phyloP scores from a whole-genome alignment of 2,329 filamentous ascomycete genomes.

The Colletotrichum plurivorum region DNA sequence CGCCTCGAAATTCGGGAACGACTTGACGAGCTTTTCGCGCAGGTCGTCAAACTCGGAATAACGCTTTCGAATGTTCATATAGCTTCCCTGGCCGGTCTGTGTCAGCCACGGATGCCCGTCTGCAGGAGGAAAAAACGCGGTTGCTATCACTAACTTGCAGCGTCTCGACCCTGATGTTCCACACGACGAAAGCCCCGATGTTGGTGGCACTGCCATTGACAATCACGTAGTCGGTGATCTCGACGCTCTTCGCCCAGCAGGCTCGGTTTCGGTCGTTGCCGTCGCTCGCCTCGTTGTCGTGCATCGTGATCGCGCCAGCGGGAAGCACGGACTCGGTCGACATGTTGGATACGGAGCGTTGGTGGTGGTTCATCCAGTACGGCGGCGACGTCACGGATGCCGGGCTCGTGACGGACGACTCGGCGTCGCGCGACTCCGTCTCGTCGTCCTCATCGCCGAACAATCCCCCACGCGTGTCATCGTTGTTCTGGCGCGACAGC shows the following conservation, averaged over 20 bases:
- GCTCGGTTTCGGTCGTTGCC: constrained; percentile 67
- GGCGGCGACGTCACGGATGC: constrained; percentile 56
- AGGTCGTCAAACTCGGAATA: constrained; percentile 96
- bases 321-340: constrained; percentile 66
- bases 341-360: constrained; percentile 54
- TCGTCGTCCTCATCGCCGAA: constrained; percentile 37
- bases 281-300: constrained; percentile 72
- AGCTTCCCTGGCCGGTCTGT: constrained; percentile 64
- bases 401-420: constrained; percentile 36
- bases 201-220: constrained; percentile 70
- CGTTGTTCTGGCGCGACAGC: constrained; percentile 34
- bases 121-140: neutral
- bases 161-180: constrained; percentile 91
- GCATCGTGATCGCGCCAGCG: constrained; percentile 70
- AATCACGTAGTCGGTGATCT: constrained; percentile 69
- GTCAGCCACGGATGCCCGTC: constrained; percentile 34
- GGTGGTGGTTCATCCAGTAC: constrained; percentile 59
- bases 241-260: constrained; percentile 76
- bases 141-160: constrained; percentile 74
- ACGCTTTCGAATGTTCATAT: constrained; percentile 76
- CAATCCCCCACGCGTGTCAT: constrained; percentile 23
- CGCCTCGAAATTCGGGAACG: constrained; percentile 86
- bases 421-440: constrained; percentile 23
- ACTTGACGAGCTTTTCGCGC: constrained; percentile 78
- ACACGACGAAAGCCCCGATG: constrained; percentile 93